phyloP scores from a whole-genome alignment of 805 yeast genomes.

The Yarrowia sp. region DNA sequence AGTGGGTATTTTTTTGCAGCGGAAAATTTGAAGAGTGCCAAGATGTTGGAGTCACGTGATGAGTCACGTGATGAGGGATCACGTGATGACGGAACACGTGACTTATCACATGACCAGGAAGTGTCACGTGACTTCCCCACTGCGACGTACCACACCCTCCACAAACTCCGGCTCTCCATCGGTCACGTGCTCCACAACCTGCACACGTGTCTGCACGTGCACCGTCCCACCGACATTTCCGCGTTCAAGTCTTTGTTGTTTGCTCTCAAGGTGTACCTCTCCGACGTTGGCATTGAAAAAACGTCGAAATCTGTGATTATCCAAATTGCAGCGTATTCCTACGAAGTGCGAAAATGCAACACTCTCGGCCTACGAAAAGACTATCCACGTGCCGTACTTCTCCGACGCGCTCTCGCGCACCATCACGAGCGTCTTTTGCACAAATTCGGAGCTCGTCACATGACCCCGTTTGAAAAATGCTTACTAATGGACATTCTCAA shows the following conservation, averaged over 20 bases:
- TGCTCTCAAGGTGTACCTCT: slow-evolving; percentile 75
- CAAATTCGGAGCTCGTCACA: slow-evolving; percentile 74
- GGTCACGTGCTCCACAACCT: slow-evolving; percentile 70
- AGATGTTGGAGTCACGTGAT: neutral
- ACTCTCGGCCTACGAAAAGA: slow-evolving; percentile 70
- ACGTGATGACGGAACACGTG: too few species aligned
- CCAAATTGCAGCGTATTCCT: slow-evolving; percentile 60
- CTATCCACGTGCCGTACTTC: slow-evolving; percentile 79
- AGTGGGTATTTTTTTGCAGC: slow-evolving; percentile 63
- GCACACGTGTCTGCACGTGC: slow-evolving; percentile 55
- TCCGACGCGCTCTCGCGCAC: slow-evolving; percentile 71
- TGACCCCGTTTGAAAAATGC: slow-evolving; percentile 66
- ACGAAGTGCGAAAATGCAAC: slow-evolving; percentile 65
- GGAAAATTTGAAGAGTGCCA: neutral
- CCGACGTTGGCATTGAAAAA: slow-evolving; percentile 79
- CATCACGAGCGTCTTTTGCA: slow-evolving; percentile 77
- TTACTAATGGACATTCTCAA: slow-evolving; percentile 70
- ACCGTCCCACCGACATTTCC: slow-evolving; percentile 68
- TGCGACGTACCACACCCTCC: slow-evolving; percentile 63
- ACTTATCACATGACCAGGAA: too few species aligned
- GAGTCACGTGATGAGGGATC: neutral
- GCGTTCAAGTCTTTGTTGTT: slow-evolving; percentile 67
- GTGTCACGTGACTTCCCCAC: slow-evolving; percentile 55
- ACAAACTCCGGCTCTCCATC: slow-evolving; percentile 63
- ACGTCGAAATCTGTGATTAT: slow-evolving; percentile 63